These are phyloP conservation scores for Zymoseptoria pseudotritici DNA, from an alignment of 2,329 filamentous ascomycete species.

Conservation along the genomic window DNA sequence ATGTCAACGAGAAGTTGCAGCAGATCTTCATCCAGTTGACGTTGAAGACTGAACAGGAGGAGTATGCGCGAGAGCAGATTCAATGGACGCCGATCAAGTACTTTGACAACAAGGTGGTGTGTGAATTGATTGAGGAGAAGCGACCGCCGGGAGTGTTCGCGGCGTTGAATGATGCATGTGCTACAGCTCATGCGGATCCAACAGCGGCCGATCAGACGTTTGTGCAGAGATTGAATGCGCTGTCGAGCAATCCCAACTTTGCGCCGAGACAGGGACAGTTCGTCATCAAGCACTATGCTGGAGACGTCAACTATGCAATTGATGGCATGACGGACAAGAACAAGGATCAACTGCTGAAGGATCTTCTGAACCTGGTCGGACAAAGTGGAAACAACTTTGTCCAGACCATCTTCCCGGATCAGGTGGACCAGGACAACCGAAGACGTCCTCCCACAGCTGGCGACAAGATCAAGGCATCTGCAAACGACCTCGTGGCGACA, in stretches of 20 bases:
- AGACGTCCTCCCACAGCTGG: constrained; percentile 89
- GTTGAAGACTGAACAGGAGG: constrained; percentile 92
- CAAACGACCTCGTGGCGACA: constrained; percentile 89
- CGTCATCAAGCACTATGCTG: constrained; percentile 97
- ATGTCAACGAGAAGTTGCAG: constrained; percentile 98
- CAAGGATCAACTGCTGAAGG: constrained; percentile 94
- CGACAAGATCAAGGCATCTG: constrained; percentile 90
- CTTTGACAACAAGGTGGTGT: constrained; percentile 99
- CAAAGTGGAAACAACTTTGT: constrained; percentile 79
- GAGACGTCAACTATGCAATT: constrained; percentile 89
- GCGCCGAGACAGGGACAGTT: constrained; percentile 90
- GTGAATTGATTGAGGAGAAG: constrained; percentile 88
- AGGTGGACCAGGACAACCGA: constrained; percentile 93
- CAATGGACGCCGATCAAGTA: constrained; percentile 99
- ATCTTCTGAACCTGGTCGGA: constrained; percentile 78
- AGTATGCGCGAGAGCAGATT: constrained; percentile 92
- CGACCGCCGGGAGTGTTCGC: constrained; percentile 89
- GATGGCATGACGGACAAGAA: constrained; percentile 99
- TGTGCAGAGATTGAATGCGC: constrained; percentile 82
- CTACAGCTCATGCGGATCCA: constrained; percentile 94
- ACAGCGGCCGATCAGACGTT: constrained; percentile 92
- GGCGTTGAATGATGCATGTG: constrained; percentile 93
- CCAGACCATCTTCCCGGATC: constrained; percentile 80
- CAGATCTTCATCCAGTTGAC: constrained; percentile 99
- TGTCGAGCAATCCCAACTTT: constrained; percentile 81